These are phyloP conservation scores for Acanthochlamys bracteata DNA, from an alignment of 106 monocot species.

Conservation along the genomic window DNA sequence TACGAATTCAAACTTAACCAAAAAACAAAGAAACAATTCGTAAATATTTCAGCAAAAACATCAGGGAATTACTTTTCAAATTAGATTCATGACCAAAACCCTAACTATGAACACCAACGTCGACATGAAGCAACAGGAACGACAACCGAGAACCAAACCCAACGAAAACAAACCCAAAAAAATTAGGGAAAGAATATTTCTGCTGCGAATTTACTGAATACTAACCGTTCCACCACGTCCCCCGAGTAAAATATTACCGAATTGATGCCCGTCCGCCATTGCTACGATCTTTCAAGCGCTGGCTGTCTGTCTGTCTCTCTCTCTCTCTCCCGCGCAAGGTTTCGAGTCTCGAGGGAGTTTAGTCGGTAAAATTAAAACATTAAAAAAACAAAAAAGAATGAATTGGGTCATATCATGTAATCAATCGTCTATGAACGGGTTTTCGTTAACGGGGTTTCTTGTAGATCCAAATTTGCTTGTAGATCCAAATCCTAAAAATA, in stretches of 20 bases:
- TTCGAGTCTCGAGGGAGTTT: not conserved
- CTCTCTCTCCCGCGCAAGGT: not conserved
- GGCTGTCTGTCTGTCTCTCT: not conserved
- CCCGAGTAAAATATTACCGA: constrained; percentile 11
- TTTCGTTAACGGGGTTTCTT: no score
- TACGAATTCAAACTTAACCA: no score
- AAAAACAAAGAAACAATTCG: no score
- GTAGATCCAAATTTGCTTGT: no score
- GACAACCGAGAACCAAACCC: not conserved
- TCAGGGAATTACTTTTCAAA: no score
- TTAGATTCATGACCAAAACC: not conserved
- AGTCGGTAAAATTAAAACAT: no score
- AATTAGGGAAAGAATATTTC: not conserved
- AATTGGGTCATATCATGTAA: no score
- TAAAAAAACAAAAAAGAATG: no score
- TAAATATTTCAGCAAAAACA: no score
- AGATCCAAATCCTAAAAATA: no score
- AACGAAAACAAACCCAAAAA: not conserved
- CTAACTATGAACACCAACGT: not conserved
- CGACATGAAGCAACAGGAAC: not conserved
- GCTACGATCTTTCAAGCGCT: not conserved
- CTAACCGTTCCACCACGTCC: constrained; percentile 11
- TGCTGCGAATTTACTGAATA: not conserved
- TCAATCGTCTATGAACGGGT: no score
- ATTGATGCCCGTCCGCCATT: constrained; percentile 9